Evolutionary conservation across 169 alveolate species (phyloP).

Genomic region (Perkinsus marinus): DNA sequence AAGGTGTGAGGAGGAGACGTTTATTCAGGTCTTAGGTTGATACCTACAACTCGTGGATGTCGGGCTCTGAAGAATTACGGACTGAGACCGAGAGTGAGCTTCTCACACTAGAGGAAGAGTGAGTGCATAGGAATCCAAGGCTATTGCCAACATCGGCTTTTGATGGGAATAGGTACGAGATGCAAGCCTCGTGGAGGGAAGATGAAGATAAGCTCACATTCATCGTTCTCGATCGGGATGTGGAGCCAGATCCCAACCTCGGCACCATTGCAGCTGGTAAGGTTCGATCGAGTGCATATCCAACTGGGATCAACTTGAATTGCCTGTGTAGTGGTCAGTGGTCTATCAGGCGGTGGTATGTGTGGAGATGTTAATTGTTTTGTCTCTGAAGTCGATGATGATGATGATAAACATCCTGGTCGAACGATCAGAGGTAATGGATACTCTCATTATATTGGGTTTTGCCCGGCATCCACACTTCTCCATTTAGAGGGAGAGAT

Average conservation of each 20-base stretch:
- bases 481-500: not conserved
- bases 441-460: too few relatives aligned
- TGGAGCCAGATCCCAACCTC: not conserved
- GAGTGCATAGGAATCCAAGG: not conserved
- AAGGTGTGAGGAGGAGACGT: not conserved
- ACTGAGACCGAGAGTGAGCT: not conserved
- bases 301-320: not conserved
- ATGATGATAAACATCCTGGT: not conserved
- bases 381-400: not conserved
- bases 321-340: not conserved
- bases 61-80: not conserved
- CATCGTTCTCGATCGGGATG: not conserved
- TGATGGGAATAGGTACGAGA: not conserved
- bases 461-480: not conserved
- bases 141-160: not conserved
- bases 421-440: not conserved
- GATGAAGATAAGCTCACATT: not conserved
- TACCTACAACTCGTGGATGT: not conserved
- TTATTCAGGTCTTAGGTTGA: not conserved
- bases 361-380: not conserved
- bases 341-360: not conserved
- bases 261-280: not conserved
- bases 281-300: not conserved
- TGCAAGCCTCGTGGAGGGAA: not conserved
- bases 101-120: not conserved